Evolutionary conservation across 202 grass and related monocot species (phyloP).

Genomic region (Cymbopogon flexuosus): DNA sequence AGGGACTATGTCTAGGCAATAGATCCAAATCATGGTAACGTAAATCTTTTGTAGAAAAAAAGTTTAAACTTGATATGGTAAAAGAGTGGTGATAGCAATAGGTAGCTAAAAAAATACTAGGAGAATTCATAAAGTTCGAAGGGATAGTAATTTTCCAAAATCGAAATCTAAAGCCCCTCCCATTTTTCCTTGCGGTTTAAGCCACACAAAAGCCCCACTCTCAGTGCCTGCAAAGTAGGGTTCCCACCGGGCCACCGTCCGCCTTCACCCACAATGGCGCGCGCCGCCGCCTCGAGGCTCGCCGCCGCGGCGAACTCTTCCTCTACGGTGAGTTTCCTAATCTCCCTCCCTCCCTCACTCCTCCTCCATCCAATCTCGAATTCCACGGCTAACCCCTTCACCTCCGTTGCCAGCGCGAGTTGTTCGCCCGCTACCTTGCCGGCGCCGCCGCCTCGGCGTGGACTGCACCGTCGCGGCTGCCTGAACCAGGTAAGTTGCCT

Average conservation of each 20-base stretch:
- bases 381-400: constrained; percentile 1
- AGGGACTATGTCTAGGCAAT: too few species aligned
- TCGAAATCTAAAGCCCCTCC: constrained; percentile 3
- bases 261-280: constrained; percentile 16
- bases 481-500: constrained; percentile 19
- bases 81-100: too few species aligned
- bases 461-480: constrained; percentile 5
- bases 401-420: constrained; percentile 40
- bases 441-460: constrained; percentile 32
- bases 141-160: not conserved
- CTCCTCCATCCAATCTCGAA: not conserved
- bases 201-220: not conserved
- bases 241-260: not conserved
- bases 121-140: too few species aligned
- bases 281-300: constrained; percentile 46
- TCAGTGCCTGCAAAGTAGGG: not conserved
- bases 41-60: too few species aligned
- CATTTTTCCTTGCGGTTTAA: not conserved
- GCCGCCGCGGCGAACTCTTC: constrained; percentile 24
- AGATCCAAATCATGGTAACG: too few species aligned
- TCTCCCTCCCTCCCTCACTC: not conserved
- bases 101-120: too few species aligned
- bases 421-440: constrained; percentile 40
- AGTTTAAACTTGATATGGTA: too few species aligned
- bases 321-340: constrained; percentile 25